Conservation (phyloP, 2,329 filamentous ascomycete genomes). For the Cercospora beticola region DNA sequence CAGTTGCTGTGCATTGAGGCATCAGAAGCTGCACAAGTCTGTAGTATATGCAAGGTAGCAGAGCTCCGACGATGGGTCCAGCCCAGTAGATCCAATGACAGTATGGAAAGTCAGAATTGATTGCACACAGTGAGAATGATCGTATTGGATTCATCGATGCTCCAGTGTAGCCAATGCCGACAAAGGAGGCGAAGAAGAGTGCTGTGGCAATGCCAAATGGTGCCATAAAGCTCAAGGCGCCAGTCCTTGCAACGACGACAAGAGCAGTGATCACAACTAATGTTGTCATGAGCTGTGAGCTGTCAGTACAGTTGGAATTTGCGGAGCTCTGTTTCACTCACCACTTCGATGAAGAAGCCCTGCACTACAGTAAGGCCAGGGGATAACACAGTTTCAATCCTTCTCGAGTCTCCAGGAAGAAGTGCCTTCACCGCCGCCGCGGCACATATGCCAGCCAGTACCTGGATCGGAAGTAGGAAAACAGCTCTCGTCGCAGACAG, state of each 20-base stretch:
- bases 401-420: constrained; percentile 33
- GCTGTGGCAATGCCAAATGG: constrained; percentile 31
- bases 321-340: constrained; percentile 7
- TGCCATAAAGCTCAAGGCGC: constrained; percentile 32
- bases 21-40: constrained; percentile 23
- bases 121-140: constrained; percentile 35
- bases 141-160: constrained; percentile 36
- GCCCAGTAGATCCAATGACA: constrained; percentile 37
- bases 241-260: constrained; percentile 35
- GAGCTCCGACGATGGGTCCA: constrained; percentile 32
- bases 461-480: constrained; percentile 34
- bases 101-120: constrained; percentile 28
- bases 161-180: constrained; percentile 37
- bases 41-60: constrained; percentile 34
- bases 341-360: constrained; percentile 39
- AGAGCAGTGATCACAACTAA: constrained; percentile 38
- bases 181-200: constrained; percentile 25
- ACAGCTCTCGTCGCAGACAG: constrained; percentile 30
- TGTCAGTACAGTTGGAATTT: background rate
- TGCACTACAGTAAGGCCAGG: constrained; percentile 31
- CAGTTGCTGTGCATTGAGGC: background rate
- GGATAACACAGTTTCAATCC: constrained; percentile 31
- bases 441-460: constrained; percentile 36
- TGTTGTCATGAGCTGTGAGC: constrained; percentile 32
- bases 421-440: constrained; percentile 34